Evolutionary conservation across 106 monocot species (phyloP).

Genomic region (Triglochin maritima): DNA sequence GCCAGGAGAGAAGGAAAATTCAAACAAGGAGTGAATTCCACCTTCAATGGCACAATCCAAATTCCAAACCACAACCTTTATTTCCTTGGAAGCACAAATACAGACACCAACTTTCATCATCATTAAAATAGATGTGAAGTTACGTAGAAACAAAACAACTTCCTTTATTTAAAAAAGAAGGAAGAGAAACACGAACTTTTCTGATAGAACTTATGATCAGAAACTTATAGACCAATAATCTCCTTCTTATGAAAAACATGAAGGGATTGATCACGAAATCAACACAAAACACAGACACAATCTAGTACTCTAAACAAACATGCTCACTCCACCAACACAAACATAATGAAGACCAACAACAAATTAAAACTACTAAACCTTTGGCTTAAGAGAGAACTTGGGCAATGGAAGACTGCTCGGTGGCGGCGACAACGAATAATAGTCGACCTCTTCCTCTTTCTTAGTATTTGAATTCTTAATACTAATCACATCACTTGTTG

Average conservation of each 20-base stretch:
- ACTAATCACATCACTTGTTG: neutral
- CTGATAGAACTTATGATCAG: no score
- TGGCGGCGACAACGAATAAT: conserved; percentile 20
- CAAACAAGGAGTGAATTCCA: no score
- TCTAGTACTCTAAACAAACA: no score
- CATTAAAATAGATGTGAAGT: no score
- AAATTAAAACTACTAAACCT: neutral
- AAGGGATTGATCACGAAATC: neutral
- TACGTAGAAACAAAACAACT: no score
- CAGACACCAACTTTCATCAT: neutral
- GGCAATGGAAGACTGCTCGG: conserved; percentile 36
- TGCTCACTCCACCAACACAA: neutral
- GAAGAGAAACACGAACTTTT: no score
- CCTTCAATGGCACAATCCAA: no score
- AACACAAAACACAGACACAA: neutral
- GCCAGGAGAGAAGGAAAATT: no score
- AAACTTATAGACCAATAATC: no score
- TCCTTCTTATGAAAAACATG: neutral
- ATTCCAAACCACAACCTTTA: no score
- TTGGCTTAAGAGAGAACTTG: conserved; percentile 17
- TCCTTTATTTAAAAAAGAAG: no score
- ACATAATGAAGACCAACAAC: neutral
- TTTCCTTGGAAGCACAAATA: neutral
- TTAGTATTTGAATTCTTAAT: neutral
- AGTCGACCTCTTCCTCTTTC: conserved; percentile 3